phyloP scores from a whole-genome alignment of 768 basidiomycete genomes.

The Termitomyces sp. region DNA sequence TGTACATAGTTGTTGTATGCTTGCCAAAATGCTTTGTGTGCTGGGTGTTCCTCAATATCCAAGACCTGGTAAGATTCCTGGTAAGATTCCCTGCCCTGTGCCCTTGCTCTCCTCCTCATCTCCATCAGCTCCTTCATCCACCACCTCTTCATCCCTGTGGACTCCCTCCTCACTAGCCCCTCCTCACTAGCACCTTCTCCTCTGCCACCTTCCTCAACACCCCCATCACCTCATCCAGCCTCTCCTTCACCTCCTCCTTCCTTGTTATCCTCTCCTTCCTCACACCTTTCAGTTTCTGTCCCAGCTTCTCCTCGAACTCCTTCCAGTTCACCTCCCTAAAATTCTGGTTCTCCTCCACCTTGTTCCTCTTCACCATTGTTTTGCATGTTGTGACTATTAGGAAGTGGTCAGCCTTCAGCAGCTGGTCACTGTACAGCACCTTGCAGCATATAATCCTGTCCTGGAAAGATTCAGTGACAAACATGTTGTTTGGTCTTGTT shows the following conservation, averaged over 20 bases:
- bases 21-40: slow-evolving; percentile 6
- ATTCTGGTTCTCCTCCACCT: slow-evolving; percentile 7
- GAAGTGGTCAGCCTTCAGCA: neutral
- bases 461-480: neutral
- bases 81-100: too few relatives aligned
- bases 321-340: too few relatives aligned
- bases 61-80: too few relatives aligned
- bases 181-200: neutral
- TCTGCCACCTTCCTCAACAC: too few relatives aligned
- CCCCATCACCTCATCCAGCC: too few relatives aligned
- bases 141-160: too few relatives aligned
- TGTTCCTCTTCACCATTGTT: neutral
- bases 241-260: too few relatives aligned
- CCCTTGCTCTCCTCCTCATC: slow-evolving; percentile 3
- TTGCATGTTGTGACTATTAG: neutral
- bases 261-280: too few relatives aligned
- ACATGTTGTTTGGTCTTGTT: neutral
- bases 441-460: neutral
- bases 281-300: slow-evolving; percentile 25
- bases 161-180: too few relatives aligned
- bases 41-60: too few relatives aligned
- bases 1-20: too few relatives aligned
- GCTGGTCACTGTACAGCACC: neutral
- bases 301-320: too few relatives aligned
- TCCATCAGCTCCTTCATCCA: neutral